phyloP scores from a whole-genome alignment of 495 filamentous ascomycete species.

The Annulohypoxylon nitens region DNA sequence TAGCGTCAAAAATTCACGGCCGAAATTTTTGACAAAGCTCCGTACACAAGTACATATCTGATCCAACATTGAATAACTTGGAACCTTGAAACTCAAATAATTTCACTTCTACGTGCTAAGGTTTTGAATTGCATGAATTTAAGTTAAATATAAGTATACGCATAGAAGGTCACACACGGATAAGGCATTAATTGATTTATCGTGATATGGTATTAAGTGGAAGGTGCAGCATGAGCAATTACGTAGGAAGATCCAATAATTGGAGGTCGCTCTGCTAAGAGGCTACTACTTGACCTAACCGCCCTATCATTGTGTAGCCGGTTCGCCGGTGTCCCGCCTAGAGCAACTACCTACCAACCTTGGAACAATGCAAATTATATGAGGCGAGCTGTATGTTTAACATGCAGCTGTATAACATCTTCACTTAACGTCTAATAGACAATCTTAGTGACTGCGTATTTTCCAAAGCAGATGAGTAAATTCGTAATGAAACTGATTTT shows the following conservation, averaged over 20 bases:
- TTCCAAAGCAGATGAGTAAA: neutral
- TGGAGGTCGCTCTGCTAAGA: neutral
- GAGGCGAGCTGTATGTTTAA: neutral
- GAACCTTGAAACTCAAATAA: neutral
- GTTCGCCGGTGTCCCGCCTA: neutral
- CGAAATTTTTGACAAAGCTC: neutral
- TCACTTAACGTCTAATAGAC: neutral
- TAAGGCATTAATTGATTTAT: neutral
- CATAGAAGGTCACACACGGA: neutral
- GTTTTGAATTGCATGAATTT: neutral
- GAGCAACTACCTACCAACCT: neutral
- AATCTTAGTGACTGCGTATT: neutral
- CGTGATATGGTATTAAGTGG: neutral
- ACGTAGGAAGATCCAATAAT: neutral
- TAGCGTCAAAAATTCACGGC: neutral
- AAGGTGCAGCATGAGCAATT: neutral
- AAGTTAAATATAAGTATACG: neutral
- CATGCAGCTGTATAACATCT: neutral
- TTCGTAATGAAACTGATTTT: constrained; percentile 28
- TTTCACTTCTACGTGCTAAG: neutral
- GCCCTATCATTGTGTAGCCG: neutral
- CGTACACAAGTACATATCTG: neutral
- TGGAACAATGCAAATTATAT: neutral
- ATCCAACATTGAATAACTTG: neutral
- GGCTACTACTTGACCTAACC: neutral